Conservation (phyloP, 2,329 filamentous ascomycete species). For the Metarhizium rileyi region DNA sequence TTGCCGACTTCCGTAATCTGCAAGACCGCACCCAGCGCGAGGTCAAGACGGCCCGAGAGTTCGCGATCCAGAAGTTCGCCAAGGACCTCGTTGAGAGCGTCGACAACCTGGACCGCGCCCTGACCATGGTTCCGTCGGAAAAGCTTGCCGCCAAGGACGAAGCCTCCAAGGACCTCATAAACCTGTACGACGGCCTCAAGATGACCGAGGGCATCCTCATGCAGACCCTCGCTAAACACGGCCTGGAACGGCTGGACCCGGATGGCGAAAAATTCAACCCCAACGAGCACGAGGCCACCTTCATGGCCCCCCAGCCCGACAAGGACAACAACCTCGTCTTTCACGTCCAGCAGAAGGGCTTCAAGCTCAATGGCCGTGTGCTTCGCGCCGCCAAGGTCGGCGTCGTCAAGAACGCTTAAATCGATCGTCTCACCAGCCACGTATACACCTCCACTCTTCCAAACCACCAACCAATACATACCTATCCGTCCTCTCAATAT, state of each 20-base stretch:
- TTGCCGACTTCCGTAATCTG: constrained; percentile 96
- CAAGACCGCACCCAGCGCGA: constrained; percentile 91
- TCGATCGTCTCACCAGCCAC: background rate
- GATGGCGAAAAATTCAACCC: constrained; percentile 84
- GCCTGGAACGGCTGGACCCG: constrained; percentile 81
- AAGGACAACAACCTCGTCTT: constrained; percentile 90
- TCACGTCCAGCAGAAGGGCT: constrained; percentile 90
- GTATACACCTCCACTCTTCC: background rate
- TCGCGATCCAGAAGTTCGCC: constrained; percentile 92
- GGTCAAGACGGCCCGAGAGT: constrained; percentile 76
- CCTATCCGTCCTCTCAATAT: background rate
- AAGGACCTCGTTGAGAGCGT: constrained; percentile 90
- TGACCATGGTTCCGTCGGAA: constrained; percentile 65
- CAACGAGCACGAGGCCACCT: constrained; percentile 92
- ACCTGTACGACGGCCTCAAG: constrained; percentile 79
- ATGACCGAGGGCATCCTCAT: constrained; percentile 92
- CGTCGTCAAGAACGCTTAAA: constrained; percentile 72
- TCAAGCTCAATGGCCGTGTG: constrained; percentile 82
- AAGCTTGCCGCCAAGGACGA: constrained; percentile 52
- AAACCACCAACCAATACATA: background rate
- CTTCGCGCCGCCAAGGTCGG: constrained; percentile 91
- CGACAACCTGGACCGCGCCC: constrained; percentile 93
- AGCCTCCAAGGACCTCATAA: constrained; percentile 60
- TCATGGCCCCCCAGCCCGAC: constrained; percentile 77
- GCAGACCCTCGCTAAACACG: constrained; percentile 85